These are phyloP conservation scores for Acaromyces ingoldii DNA, from an alignment of 1,284 basidiomycete species.

Conservation along the genomic window DNA sequence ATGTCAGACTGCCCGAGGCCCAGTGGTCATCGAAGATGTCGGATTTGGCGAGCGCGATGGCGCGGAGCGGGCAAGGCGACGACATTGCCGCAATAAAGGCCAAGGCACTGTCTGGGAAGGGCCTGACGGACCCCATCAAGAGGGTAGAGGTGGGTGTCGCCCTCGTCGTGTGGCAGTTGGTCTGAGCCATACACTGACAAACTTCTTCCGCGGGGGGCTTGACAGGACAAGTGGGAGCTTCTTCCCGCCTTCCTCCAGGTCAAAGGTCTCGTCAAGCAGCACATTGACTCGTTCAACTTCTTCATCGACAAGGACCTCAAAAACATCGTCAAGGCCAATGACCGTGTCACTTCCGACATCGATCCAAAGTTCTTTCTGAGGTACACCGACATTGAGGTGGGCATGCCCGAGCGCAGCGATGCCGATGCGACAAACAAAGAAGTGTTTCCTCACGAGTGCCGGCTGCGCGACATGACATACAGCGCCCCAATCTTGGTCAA, in stretches of 20 bases:
- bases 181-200: no score
- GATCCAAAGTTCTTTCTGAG: conserved; percentile 96
- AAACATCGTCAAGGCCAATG: conserved; percentile 64
- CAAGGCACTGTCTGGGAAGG: conserved; percentile 35
- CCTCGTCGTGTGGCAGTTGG: background rate
- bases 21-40: no score
- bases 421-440: conserved; percentile 70
- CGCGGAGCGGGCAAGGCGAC: no score
- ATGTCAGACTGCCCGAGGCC: no score
- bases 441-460: conserved; percentile 95
- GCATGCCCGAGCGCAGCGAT: conserved; percentile 72
- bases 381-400: conserved; percentile 82
- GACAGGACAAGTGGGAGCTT: conserved; percentile 50
- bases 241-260: conserved; percentile 49
- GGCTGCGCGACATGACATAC: conserved; percentile 92
- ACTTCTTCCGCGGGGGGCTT: background rate
- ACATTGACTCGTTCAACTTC: conserved; percentile 99
- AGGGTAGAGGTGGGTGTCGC: conserved; percentile 54
- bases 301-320: conserved; percentile 82
- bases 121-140: conserved; percentile 56
- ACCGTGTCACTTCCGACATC: conserved; percentile 69
- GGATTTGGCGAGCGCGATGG: no score
- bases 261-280: conserved; percentile 68
- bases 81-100: conserved; percentile 3
- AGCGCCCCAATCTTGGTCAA: conserved; percentile 89